Evolutionary conservation across 2,329 filamentous ascomycete species (phyloP), one percentile per base, ranked within the genome.

Genomic region (Ophiostoma montium): DNA sequence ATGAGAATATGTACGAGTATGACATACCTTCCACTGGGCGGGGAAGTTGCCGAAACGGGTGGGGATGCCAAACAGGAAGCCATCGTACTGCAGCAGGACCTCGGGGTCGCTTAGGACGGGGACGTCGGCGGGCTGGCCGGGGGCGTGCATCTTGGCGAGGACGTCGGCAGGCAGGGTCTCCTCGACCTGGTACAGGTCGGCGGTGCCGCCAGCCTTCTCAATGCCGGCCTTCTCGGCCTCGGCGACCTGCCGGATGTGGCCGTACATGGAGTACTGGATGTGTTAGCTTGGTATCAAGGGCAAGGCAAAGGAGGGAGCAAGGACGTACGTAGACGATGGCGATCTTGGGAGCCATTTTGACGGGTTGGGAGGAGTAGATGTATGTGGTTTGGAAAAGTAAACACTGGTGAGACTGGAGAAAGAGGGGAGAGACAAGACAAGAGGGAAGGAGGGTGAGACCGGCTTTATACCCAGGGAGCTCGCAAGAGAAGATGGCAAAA

Each of bases 11-110:
- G 6, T 9, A n/a, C n/a, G n/a, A n/a, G n/a, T n/a, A n/a, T n/a
- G n/a, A 50, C 59, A 47, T 56, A 67, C 67, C 75, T 92, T 95
- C 85, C 85, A 95, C 71, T 98, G 92, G 16, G 83, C 86, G 45
- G 90, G 89, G 76, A 95, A 95, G 79, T 94, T 96, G 60, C 92
- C 92, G 71, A 86, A 98, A 57, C 92, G 80, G 47, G 92, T 98
- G 52, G 92, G 92, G 65, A 96, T 92, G 57, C 92, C 92, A 60
- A 96, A 76, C 56, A 98, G 81, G 72, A 95, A 82, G 57, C 72
- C 92, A 62, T 96, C 89, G 70, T 94, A 96, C 48, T 71, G 55
- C 61, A 81, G 77, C 39, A 95, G 80, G 31, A 65, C 70, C 12
- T 61, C 48, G 6, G 78, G 72, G 61, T 76, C 68, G 16, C 74